phyloP scores from a whole-genome alignment of 805 yeast species.

The Saturnispora gosingensis region DNA sequence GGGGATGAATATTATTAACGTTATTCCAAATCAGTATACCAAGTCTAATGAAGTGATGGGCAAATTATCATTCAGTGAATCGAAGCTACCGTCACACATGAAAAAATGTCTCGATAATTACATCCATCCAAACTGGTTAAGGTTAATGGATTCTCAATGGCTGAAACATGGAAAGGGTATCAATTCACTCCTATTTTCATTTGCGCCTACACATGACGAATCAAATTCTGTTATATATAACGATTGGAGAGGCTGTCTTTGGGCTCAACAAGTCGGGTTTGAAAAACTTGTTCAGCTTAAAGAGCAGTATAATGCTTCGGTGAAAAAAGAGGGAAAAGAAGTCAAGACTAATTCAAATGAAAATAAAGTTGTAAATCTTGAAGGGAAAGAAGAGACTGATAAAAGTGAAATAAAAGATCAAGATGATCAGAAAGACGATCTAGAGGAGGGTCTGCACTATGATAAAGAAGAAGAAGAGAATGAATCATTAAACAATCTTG shows the following conservation, averaged over 20 bases:
- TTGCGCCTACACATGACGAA: slow-evolving; percentile 62
- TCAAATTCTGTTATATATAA: slow-evolving; percentile 44
- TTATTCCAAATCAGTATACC: slow-evolving; percentile 44
- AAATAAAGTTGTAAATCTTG: neutral
- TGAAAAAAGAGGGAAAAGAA: slow-evolving; percentile 3
- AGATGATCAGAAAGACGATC: neutral
- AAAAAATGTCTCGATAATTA: slow-evolving; percentile 37
- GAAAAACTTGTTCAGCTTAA: slow-evolving; percentile 25
- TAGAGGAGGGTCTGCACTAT: neutral
- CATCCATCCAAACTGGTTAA: slow-evolving; percentile 55
- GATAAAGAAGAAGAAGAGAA: neutral
- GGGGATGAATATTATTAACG: slow-evolving; percentile 55
- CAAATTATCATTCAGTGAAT: slow-evolving; percentile 32
- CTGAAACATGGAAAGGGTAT: slow-evolving; percentile 34
- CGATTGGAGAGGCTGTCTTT: slow-evolving; percentile 39
- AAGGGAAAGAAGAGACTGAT: neutral
- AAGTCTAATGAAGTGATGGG: slow-evolving; percentile 35
- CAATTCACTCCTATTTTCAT: slow-evolving; percentile 35
- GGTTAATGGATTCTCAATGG: slow-evolving; percentile 61
- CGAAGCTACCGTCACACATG: slow-evolving; percentile 10
- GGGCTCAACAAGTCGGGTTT: slow-evolving; percentile 48
- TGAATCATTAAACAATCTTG: neutral
- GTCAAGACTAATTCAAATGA: neutral
- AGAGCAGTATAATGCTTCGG: neutral
- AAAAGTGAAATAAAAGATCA: neutral